A percentile compares a stretch with the other conserved stretches of the same genome.
These are phyloP conservation scores for Vachellia collinsii DNA, from an alignment of 306 rosid genomes.

Conservation along the genomic window DNA sequence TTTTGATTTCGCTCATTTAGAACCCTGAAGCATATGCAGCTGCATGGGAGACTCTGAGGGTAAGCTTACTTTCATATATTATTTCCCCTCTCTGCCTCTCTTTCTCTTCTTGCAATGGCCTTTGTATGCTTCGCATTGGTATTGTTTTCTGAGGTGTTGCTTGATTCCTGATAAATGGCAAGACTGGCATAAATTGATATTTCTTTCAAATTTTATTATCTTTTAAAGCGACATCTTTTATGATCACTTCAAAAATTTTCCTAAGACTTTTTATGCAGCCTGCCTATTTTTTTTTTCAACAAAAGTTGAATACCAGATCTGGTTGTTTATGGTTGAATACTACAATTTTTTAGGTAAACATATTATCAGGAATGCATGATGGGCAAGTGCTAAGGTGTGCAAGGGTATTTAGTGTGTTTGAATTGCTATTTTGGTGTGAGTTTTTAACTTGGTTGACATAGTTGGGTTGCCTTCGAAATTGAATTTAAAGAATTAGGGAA, in stretches of 20 bases:
- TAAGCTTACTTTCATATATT: conserved; percentile 37
- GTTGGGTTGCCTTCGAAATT: conserved; percentile 30
- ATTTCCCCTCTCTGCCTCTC: neutral
- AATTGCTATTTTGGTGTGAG: neutral
- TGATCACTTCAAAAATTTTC: neutral
- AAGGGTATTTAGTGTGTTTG: neutral
- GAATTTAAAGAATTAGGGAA: conserved; percentile 26
- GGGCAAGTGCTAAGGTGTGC: conserved; percentile 22
- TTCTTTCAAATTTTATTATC: too few relatives aligned
- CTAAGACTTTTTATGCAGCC: neutral
- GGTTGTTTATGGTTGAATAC: conserved; percentile 4
- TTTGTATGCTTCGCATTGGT: neutral
- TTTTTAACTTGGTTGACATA: conserved; percentile 18
- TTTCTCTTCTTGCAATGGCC: neutral
- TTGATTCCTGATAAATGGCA: neutral
- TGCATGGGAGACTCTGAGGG: conserved; percentile 91
- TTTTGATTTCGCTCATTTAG: conserved; percentile 53
- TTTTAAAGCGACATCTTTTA: neutral
- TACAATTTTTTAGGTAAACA: neutral
- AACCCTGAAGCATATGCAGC: conserved; percentile 86
- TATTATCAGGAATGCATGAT: conserved; percentile 15
- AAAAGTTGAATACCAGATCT: neutral
- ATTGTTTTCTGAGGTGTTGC: neutral
- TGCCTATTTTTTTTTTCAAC: neutral
- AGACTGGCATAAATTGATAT: neutral